Percentiles rank a stretch among this genome's conserved stretches.
These are phyloP conservation scores for Kodamaea derodonti DNA, from an alignment of 1,139 yeast species.

Conservation along the genomic window DNA sequence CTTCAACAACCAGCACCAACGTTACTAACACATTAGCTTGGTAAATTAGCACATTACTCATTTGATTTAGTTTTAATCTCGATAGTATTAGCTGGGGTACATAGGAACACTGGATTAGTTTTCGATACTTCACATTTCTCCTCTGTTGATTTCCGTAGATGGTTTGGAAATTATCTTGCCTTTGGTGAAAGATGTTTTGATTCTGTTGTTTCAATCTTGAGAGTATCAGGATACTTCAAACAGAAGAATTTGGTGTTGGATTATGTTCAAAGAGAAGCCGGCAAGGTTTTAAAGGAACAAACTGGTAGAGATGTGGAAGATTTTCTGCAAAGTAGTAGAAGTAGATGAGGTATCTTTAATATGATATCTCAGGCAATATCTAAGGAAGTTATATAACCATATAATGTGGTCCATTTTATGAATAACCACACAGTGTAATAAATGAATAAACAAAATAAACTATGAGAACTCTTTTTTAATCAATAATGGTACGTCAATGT, in stretches of 20 bases:
- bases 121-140: slow-evolving; percentile 45
- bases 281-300: slow-evolving; percentile 30
- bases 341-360: no score
- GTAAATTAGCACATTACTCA: slow-evolving; percentile 52
- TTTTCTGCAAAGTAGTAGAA: slow-evolving; percentile 11
- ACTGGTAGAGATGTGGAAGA: slow-evolving; percentile 30
- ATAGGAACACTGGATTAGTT: slow-evolving; percentile 58
- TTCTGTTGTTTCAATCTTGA: slow-evolving; percentile 34
- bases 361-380: no score
- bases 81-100: slow-evolving; percentile 61
- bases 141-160: slow-evolving; percentile 50
- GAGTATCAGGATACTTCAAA: slow-evolving; percentile 41
- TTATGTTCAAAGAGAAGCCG: slow-evolving; percentile 31
- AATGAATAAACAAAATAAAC: slow-evolving; percentile 36
- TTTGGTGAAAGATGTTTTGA: slow-evolving; percentile 56
- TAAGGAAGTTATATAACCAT: no score
- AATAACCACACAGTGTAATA: slow-evolving; percentile 28
- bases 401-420: no score
- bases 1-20: background rate
- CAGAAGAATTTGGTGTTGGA: slow-evolving; percentile 39
- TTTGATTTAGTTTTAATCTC: slow-evolving; percentile 59
- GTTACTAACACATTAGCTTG: slow-evolving; percentile 32
- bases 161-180: slow-evolving; percentile 50
- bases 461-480: slow-evolving; percentile 17
- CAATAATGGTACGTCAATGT: slow-evolving; percentile 1